Conservation (phyloP, 768 basidiomycete genomes). For the Trametopsis cervina region DNA sequence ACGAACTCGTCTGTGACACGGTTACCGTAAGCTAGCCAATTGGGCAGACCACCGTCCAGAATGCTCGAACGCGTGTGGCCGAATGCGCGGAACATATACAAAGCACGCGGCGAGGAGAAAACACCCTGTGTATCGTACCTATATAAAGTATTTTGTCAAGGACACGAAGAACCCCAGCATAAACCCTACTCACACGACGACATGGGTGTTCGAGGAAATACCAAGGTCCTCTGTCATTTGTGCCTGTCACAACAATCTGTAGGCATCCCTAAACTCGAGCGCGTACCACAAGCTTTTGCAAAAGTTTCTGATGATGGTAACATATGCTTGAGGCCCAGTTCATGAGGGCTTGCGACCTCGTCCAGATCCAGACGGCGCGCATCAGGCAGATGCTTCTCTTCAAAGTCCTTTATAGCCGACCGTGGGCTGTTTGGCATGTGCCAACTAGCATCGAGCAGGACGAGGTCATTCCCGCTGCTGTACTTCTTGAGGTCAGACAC, state of each 20-base stretch:
- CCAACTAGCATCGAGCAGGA: constrained; percentile 78
- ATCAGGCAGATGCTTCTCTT: constrained; percentile 56
- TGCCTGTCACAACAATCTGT: too few relatives aligned
- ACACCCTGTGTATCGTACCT: constrained; percentile 90
- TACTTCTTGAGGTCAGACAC: constrained; percentile 26
- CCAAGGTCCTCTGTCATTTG: constrained; percentile 61
- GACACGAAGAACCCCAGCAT: too few relatives aligned
- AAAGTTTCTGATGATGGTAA: constrained; percentile 72
- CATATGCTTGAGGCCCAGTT: constrained; percentile 89
- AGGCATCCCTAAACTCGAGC: too few relatives aligned
- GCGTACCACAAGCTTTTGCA: constrained; percentile 73
- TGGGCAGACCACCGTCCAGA: constrained; percentile 87
- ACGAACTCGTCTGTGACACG: constrained; percentile 33
- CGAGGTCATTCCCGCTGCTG: constrained; percentile 25
- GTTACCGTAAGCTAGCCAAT: constrained; percentile 66
- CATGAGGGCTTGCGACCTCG: constrained; percentile 63
- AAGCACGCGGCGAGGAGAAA: constrained; percentile 87
- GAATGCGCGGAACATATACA: constrained; percentile 92
- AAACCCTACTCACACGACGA: constrained; percentile 64
- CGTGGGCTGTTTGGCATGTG: constrained; percentile 88
- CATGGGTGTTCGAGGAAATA: constrained; percentile 66
- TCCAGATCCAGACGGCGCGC: constrained; percentile 79
- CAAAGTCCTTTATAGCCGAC: constrained; percentile 63
- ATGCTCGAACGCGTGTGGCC: constrained; percentile 83
- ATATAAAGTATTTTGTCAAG: constrained; percentile 8